Percentiles rank a stretch among this genome's conserved stretches.
Evolutionary conservation across 352 stramenopile species (phyloP).

Genomic region (Thalassiosira hispida): DNA sequence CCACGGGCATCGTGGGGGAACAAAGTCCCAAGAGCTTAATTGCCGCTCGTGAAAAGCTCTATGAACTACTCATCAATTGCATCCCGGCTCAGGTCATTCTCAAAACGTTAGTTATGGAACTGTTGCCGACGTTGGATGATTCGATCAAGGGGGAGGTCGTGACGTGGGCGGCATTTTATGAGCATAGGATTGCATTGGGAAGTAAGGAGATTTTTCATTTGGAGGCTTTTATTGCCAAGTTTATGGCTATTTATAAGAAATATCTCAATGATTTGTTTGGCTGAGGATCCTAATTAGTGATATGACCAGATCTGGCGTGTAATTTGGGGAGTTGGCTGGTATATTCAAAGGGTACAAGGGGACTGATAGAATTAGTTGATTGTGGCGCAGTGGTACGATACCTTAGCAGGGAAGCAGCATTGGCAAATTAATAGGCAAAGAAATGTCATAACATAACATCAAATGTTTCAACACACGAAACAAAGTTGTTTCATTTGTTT

Average conservation of each 20-base stretch:
- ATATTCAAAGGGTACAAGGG: too few species aligned
- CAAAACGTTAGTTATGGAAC: slow-evolving; percentile 88
- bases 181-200: slow-evolving; percentile 94
- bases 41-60: slow-evolving; percentile 94
- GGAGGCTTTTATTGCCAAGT: slow-evolving; percentile 99
- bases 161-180: slow-evolving; percentile 90
- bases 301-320: too few species aligned
- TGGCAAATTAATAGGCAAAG: too few species aligned
- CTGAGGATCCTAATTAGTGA: slow-evolving; percentile 46
- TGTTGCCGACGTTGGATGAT: slow-evolving; percentile 94
- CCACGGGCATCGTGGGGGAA: slow-evolving; percentile 92
- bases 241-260: slow-evolving; percentile 99
- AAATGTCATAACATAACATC: too few species aligned
- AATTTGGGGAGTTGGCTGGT: too few species aligned
- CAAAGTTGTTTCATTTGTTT: too few species aligned
- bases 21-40: slow-evolving; percentile 95
- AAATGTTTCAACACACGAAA: too few species aligned
- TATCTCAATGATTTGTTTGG: slow-evolving; percentile 94
- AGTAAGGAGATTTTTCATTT: slow-evolving; percentile 99
- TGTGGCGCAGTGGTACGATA: too few species aligned
- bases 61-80: slow-evolving; percentile 98
- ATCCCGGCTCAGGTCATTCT: slow-evolving; percentile 98
- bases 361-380: too few species aligned
- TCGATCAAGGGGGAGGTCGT: slow-evolving; percentile 95
- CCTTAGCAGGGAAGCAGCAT: too few species aligned